Evolutionary conservation across 495 filamentous ascomycete genomes (phyloP), one percentile per base, ranked within the genome.

Genomic region (Melanomma pulvis-pyrius): DNA sequence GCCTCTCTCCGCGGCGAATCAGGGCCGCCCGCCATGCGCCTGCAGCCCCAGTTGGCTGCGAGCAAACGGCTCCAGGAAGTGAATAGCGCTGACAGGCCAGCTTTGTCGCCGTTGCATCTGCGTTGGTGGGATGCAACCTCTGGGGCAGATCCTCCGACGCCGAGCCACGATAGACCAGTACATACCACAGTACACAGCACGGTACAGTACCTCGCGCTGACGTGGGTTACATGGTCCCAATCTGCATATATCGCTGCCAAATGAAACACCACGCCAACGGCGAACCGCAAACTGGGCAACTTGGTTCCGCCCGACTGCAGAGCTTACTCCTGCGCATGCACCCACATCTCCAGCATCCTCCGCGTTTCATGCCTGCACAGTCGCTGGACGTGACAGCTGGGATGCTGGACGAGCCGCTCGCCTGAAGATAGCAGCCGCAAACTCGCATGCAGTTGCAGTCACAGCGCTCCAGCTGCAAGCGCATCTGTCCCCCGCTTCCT

Each of bases 101-200:
- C 39, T 63, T 34, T 53, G 39, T 19, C 57, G 57, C 24, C 24
- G 61, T 63, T 63, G 39, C 61, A 63, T 63, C 28, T 56, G 50
- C 51, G 2, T 5, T 54, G 49, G 60, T 29, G 60, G 50, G 61
- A 55, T 55, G 51, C 51, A 63, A 55, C 51, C 4, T 53, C 32
- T 6, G 13, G 32, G 6, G 6, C 32, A 6, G 32, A 36, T 36
- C 6, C 32, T 36, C 32, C 32, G 32, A 6, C 32, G 13, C 6
- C 32, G 6, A 36, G 32, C 32, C 32, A 36, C 6, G 32, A 36
- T 13, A 36, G 32, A 6, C 32, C 32, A 6, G 13, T 6, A n/a
- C n/a, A n/a, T n/a, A n/a, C n/a, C n/a, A n/a, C n/a, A n/a, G n/a
- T n/a, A n/a, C n/a, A n/a, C n/a, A n/a, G n/a, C n/a, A n/a, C n/a